Percentiles rank a stretch among this genome's conserved stretches.
These are phyloP conservation scores for Cyberlindnera misumaiensis DNA, from an alignment of 805 yeast genomes.

Conservation along the genomic window DNA sequence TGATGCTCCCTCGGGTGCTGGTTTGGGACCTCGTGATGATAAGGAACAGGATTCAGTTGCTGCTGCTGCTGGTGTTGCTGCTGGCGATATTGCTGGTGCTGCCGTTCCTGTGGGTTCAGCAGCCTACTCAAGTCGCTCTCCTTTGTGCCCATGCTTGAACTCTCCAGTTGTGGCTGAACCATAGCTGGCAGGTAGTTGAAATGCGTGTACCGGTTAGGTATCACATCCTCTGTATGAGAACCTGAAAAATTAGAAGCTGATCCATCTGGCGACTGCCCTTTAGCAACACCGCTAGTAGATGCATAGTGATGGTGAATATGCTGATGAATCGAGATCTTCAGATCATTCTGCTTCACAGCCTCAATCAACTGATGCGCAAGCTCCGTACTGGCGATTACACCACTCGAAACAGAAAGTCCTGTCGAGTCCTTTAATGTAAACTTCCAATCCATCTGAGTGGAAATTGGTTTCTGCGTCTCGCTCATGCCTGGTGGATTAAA, in stretches of 20 bases:
- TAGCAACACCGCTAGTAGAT: slow-evolving; percentile 10
- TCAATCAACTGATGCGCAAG: slow-evolving; percentile 51
- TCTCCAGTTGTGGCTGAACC: slow-evolving; percentile 62
- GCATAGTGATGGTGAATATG: slow-evolving; percentile 77
- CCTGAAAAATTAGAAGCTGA: slow-evolving; percentile 19
- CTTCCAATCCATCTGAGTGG: slow-evolving; percentile 51
- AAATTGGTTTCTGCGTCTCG: slow-evolving; percentile 21
- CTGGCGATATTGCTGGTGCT: not conserved
- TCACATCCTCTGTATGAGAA: slow-evolving; percentile 25
- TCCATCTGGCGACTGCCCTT: slow-evolving; percentile 26
- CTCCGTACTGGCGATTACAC: slow-evolving; percentile 45
- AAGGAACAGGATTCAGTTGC: not conserved
- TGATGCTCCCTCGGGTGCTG: slow-evolving; percentile 1
- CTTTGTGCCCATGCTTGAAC: slow-evolving; percentile 37
- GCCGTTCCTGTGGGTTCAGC: slow-evolving; percentile 28
- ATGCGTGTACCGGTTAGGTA: slow-evolving; percentile 55
- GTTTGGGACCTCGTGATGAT: not conserved
- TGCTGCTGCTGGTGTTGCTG: slow-evolving; percentile 13
- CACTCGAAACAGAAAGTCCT: slow-evolving; percentile 41
- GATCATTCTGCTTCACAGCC: slow-evolving; percentile 49
- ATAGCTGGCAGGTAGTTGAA: slow-evolving; percentile 72
- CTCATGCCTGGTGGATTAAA: not conserved
- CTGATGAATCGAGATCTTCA: slow-evolving; percentile 71
- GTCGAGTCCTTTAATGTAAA: slow-evolving; percentile 43
- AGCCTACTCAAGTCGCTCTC: slow-evolving; percentile 37